phyloP scores from a whole-genome alignment of 441 rosid species.

The Croton laevigatus region DNA sequence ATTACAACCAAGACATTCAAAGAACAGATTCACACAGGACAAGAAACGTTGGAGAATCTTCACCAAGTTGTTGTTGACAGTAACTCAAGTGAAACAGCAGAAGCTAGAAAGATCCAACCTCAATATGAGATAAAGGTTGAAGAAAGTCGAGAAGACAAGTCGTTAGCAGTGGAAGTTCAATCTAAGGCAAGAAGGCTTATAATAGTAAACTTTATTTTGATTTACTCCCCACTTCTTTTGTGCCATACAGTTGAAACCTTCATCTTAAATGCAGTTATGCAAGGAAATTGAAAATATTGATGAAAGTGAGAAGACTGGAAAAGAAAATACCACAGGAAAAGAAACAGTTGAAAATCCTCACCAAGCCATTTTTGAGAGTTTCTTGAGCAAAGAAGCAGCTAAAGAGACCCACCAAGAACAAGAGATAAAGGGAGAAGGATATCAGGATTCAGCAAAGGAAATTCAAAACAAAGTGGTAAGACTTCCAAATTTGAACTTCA shows the following conservation, averaged over 20 bases:
- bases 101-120: constrained; percentile 19
- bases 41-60: constrained; percentile 17
- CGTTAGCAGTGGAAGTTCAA: constrained; percentile 1
- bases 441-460: constrained; percentile 22
- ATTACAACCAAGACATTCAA: constrained; percentile 18
- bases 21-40: constrained; percentile 26
- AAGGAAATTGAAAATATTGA: constrained; percentile 19
- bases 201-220: background rate
- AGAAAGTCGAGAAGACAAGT: constrained; percentile 14
- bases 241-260: constrained; percentile 15
- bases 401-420: constrained; percentile 26
- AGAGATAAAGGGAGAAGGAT: constrained; percentile 30
- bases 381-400: constrained; percentile 22
- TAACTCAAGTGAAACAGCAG: constrained; percentile 22
- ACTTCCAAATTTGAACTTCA: background rate
- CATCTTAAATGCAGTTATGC: constrained; percentile 24
- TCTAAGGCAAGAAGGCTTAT: too few species aligned
- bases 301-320: constrained; percentile 23
- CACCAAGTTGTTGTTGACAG: constrained; percentile 22
- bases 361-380: constrained; percentile 24
- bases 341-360: constrained; percentile 24
- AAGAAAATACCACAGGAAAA: constrained; percentile 26
- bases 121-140: constrained; percentile 28
- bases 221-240: background rate
- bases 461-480: constrained; percentile 31